Evolutionary conservation across 768 basidiomycete species (phyloP).

Genomic region (Amanita brunnescens): DNA sequence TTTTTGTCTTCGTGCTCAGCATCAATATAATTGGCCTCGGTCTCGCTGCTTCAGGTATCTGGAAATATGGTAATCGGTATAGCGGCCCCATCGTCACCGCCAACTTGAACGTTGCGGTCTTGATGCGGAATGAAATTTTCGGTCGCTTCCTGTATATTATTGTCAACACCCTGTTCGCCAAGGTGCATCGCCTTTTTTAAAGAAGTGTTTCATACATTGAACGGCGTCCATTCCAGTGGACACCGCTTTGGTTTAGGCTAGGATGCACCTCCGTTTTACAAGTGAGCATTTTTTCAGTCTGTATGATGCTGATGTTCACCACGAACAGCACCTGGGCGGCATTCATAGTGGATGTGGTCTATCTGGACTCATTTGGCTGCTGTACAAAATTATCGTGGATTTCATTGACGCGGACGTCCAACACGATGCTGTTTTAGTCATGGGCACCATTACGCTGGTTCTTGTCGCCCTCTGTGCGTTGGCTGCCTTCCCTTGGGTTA

Average conservation of each 20-base stretch:
- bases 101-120: conserved; percentile 61
- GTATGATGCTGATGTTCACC: conserved; percentile 7
- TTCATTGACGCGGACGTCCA: conserved; percentile 40
- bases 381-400: conserved; percentile 52
- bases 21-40: conserved; percentile 57
- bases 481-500: conserved; percentile 71
- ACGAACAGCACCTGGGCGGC: conserved; percentile 60
- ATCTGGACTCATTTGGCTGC: conserved; percentile 62
- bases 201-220: background rate
- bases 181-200: conserved; percentile 29
- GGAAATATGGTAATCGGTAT: conserved; percentile 51
- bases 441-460: conserved; percentile 53
- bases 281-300: conserved; percentile 21
- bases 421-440: conserved; percentile 47
- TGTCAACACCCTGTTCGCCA: conserved; percentile 63
- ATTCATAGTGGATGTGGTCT: conserved; percentile 72
- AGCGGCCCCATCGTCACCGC: conserved; percentile 62
- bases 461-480: conserved; percentile 49
- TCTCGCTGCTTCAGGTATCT: conserved; percentile 56
- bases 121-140: conserved; percentile 74
- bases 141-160: conserved; percentile 58
- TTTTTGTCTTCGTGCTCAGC: conserved; percentile 53
- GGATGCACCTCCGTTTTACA: conserved; percentile 68
- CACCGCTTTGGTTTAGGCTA: conserved; percentile 63
- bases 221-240: conserved; percentile 39